These are phyloP conservation scores for Penicillium flavigenum DNA, from an alignment of 495 filamentous ascomycete species.

Conservation along the genomic window DNA sequence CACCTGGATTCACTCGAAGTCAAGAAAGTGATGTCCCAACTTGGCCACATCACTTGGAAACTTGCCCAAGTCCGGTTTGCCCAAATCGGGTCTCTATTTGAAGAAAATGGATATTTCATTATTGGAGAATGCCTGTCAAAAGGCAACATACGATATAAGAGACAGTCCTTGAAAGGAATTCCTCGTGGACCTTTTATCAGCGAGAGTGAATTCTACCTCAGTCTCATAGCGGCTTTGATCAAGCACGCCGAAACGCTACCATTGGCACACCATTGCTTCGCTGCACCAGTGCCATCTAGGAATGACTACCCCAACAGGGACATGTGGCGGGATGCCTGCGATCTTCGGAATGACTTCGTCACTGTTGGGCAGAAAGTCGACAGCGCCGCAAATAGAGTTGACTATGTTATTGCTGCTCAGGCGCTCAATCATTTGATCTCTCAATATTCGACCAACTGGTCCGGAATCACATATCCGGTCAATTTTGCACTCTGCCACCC, in stretches of 20 bases:
- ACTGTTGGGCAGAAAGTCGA: background rate
- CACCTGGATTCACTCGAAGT: background rate
- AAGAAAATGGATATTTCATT: background rate
- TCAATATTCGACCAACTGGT: background rate
- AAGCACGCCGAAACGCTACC: background rate
- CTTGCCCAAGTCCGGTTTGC: background rate
- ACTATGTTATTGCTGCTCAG: background rate
- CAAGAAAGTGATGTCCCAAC: background rate
- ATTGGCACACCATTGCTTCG: background rate
- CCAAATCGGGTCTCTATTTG: background rate
- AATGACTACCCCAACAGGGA: background rate
- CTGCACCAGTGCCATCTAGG: background rate
- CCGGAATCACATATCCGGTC: background rate
- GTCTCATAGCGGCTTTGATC: background rate
- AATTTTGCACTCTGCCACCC: background rate
- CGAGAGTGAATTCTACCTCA: background rate
- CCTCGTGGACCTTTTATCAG: background rate
- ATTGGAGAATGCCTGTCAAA: constrained; percentile 3
- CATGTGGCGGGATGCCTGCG: background rate
- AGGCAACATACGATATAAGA: background rate
- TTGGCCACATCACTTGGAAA: background rate
- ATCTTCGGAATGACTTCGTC: background rate
- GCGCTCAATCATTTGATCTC: background rate
- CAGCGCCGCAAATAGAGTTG: background rate
- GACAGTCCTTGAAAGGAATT: background rate